A percentile compares a stretch with the other conserved stretches of the same genome.
These are phyloP conservation scores for Hymenoscyphus fructigenus DNA, from an alignment of 2,329 filamentous ascomycete genomes.

Conservation along the genomic window DNA sequence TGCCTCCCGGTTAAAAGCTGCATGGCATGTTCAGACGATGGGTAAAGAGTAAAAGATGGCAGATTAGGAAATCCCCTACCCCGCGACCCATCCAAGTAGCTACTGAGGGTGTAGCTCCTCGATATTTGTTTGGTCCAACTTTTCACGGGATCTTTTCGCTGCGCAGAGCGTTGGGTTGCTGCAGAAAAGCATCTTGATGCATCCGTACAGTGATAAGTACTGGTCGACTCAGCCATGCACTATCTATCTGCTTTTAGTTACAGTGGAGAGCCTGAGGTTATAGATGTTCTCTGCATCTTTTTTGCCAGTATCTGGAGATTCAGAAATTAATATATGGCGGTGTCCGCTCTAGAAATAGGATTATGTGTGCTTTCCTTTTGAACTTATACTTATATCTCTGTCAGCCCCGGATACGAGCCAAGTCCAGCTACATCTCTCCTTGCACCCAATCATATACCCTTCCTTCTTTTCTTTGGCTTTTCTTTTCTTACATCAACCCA, in stretches of 20 bases:
- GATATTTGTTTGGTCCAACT: not conserved
- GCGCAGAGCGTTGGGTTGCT: not conserved
- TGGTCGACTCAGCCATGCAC: conserved; percentile 10
- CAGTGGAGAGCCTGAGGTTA: conserved; percentile 4
- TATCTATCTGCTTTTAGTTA: conserved; percentile 13
- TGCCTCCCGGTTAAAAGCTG: conserved; percentile 8
- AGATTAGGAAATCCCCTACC: not conserved
- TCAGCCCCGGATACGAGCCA: not conserved
- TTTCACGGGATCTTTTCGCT: not conserved
- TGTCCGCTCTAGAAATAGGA: conserved; percentile 11
- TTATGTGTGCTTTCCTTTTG: not conserved
- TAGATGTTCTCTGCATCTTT: not conserved
- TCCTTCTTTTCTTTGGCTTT: not conserved
- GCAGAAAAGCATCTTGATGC: conserved; percentile 4
- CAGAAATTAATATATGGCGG: conserved; percentile 6
- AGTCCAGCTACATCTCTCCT: not conserved
- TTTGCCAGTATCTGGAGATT: conserved; percentile 3
- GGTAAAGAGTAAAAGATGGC: not conserved
- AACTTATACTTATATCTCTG: conserved; percentile 11
- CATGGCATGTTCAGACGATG: conserved; percentile 2
- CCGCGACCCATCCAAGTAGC: not conserved
- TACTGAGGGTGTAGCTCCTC: not conserved
- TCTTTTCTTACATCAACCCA: not conserved
- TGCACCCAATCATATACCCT: not conserved
- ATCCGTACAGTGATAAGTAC: not conserved